phyloP scores from a whole-genome alignment of 306 rosid genomes.

The Prosopis cineraria region DNA sequence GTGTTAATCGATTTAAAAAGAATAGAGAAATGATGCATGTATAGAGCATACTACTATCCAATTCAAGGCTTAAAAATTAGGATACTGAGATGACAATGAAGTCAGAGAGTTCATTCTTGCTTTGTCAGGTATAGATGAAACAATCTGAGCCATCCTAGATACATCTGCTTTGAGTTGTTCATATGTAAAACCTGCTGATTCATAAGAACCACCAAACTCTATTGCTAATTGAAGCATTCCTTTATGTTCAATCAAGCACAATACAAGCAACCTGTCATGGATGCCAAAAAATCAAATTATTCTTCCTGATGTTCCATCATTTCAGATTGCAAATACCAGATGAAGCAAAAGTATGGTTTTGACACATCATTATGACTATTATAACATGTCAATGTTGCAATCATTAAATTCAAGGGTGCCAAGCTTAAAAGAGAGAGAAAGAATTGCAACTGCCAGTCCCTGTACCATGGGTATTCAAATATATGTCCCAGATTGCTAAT shows the following conservation, averaged over 20 bases:
- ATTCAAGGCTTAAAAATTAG: constrained; percentile 41
- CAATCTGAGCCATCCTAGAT: constrained; percentile 72
- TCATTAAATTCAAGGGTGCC: background rate
- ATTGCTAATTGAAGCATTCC: constrained; percentile 83
- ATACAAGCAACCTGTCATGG: constrained; percentile 66
- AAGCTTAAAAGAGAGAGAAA: background rate
- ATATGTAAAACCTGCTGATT: constrained; percentile 32
- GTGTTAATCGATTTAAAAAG: background rate
- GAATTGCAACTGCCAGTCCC: background rate
- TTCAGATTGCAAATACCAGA: constrained; percentile 9
- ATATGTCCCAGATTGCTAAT: background rate
- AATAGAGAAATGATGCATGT: constrained; percentile 25
- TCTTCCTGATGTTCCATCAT: constrained; percentile 24
- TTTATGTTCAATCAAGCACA: constrained; percentile 77
- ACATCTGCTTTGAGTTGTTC: constrained; percentile 45
- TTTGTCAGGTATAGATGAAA: constrained; percentile 93
- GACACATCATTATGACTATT: background rate
- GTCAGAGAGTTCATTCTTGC: constrained; percentile 65
- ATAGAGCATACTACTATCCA: constrained; percentile 23
- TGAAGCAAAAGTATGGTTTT: constrained; percentile 17
- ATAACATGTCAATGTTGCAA: background rate
- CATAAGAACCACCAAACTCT: constrained; percentile 58
- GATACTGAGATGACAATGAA: constrained; percentile 87
- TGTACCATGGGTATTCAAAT: background rate
- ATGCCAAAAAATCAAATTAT: constrained; percentile 28